Conservation (phyloP, 2,329 filamentous ascomycete species). For the Colletotrichum sublineola region DNA sequence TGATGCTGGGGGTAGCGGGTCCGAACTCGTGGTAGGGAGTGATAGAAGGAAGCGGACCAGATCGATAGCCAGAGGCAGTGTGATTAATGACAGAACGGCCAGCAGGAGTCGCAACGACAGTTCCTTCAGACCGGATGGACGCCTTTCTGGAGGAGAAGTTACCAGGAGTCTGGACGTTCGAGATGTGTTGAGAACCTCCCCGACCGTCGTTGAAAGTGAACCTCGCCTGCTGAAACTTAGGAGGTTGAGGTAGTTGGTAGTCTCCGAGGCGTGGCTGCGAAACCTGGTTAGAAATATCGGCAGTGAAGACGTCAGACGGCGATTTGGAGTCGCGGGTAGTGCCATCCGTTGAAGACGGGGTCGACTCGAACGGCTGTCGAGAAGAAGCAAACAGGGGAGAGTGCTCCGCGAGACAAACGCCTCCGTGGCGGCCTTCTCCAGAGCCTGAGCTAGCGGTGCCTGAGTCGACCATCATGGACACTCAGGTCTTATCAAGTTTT, state of each 20-base stretch:
- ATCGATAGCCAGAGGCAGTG: constrained; percentile 22
- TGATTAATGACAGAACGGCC: constrained; percentile 14
- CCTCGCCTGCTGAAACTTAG: constrained; percentile 22
- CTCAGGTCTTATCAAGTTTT: background rate
- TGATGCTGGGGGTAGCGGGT: background rate
- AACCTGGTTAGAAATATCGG: constrained; percentile 15
- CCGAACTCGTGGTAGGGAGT: constrained; percentile 14
- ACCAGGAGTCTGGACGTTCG: background rate
- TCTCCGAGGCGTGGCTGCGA: constrained; percentile 9
- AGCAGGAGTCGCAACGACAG: constrained; percentile 22
- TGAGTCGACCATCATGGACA: constrained; percentile 23
- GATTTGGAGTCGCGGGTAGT: constrained; percentile 30
- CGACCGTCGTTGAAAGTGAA: background rate
- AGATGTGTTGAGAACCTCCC: background rate
- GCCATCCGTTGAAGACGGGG: constrained; percentile 23
- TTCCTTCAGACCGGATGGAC: constrained; percentile 14
- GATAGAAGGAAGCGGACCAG: constrained; percentile 4
- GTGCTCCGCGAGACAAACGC: constrained; percentile 37
- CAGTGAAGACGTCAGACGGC: constrained; percentile 31
- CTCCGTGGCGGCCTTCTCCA: constrained; percentile 17
- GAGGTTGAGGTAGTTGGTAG: constrained; percentile 32
- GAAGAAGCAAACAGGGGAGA: constrained; percentile 19
- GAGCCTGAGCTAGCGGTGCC: constrained; percentile 20
- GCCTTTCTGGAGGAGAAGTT: constrained; percentile 23
- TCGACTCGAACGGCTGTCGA: background rate